A percentile compares a stretch with the other conserved stretches of the same genome.
phyloP scores from a whole-genome alignment of 805 yeast genomes.

The Clavispora asparagi region DNA sequence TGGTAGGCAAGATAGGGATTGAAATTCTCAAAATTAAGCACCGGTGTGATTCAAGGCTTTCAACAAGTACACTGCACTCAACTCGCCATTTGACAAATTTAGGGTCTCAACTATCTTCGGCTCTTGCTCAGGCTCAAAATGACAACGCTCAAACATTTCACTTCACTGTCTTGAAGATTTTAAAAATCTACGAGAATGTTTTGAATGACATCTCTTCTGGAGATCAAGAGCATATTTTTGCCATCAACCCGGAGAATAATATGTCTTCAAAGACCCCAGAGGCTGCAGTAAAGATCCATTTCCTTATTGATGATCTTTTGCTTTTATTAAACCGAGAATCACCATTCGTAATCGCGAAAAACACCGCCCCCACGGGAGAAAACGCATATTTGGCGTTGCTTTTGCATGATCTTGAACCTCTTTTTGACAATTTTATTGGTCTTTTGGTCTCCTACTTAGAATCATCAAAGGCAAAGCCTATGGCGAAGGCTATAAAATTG shows the following conservation, averaged over 20 bases:
- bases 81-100: neutral
- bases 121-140: neutral
- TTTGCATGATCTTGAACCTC: conserved; percentile 2
- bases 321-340: neutral
- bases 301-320: conserved; percentile 4
- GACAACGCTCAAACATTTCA: neutral
- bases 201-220: neutral
- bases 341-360: too few species aligned
- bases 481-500: conserved; percentile 59
- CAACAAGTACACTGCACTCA: neutral
- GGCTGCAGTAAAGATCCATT: neutral
- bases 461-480: conserved; percentile 26
- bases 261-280: neutral
- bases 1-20: conserved; percentile 58
- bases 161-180: neutral
- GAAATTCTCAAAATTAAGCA: conserved; percentile 28
- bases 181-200: neutral
- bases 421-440: conserved; percentile 43
- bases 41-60: neutral
- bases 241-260: neutral
- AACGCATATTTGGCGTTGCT: conserved; percentile 2
- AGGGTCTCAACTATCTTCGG: neutral
- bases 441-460: conserved; percentile 36
- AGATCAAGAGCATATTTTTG: neutral
- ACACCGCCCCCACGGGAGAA: neutral